Conservation (phyloP, 495 filamentous ascomycete genomes). For the Hypoxylon subgilvum region DNA sequence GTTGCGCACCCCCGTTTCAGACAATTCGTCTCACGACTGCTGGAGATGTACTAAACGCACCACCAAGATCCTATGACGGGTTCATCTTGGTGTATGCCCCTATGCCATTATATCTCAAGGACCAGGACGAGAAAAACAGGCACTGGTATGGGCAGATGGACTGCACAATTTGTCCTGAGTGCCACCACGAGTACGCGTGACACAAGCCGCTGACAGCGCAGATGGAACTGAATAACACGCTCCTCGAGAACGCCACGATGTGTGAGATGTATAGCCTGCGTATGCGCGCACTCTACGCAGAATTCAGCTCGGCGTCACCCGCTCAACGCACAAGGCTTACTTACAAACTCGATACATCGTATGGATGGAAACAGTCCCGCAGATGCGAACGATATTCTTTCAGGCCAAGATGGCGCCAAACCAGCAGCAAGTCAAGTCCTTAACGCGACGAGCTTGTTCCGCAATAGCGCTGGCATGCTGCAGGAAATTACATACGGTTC, state of each 20-base stretch:
- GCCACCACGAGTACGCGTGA: constrained; percentile 44
- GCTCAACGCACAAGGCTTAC: constrained; percentile 15
- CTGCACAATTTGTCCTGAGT: constrained; percentile 49
- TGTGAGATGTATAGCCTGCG: constrained; percentile 49
- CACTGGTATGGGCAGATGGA: constrained; percentile 48
- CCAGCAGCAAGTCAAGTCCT: constrained; percentile 20
- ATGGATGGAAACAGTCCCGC: constrained; percentile 34
- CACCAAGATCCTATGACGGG: constrained; percentile 20
- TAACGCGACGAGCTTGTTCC: constrained; percentile 14
- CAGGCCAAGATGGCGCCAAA: constrained; percentile 26
- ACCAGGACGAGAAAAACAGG: constrained; percentile 36
- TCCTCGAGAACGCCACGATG: constrained; percentile 35
- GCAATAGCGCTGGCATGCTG: constrained; percentile 7
- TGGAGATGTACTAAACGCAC: constrained; percentile 26
- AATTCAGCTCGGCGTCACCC: constrained; percentile 42
- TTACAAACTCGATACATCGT: constrained; percentile 28
- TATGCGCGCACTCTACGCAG: constrained; percentile 40
- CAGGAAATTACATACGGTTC: constrained; percentile 18
- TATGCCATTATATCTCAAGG: constrained; percentile 40
- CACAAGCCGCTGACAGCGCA: constrained; percentile 36
- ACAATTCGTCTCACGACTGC: constrained; percentile 29
- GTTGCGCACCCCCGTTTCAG: constrained; percentile 16
- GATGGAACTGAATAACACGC: constrained; percentile 35
- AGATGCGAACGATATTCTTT: constrained; percentile 32
- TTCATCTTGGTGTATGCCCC: constrained; percentile 34